phyloP scores from a whole-genome alignment of 192 early-diverging fungal genomes.

The Linnemannia exigua region DNA sequence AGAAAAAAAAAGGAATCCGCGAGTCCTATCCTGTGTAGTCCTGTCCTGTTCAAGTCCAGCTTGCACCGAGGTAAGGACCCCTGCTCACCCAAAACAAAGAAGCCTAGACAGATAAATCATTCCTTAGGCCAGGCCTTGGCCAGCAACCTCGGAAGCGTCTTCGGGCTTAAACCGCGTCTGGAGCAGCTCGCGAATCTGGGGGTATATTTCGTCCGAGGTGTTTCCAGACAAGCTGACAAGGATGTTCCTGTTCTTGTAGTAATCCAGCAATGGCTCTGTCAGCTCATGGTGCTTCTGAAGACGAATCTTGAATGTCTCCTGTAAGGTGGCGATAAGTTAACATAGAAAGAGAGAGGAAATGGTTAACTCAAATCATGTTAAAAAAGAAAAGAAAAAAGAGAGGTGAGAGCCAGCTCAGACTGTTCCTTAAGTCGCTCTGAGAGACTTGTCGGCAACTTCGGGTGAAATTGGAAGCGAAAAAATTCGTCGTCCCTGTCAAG shows the following conservation, averaged over 20 bases:
- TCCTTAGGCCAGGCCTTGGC: neutral
- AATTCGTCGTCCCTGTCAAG: neutral
- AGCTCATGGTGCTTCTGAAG: conserved; percentile 81
- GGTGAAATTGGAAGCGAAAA: conserved; percentile 8
- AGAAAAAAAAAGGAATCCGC: neutral
- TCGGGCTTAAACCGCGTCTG: conserved; percentile 50
- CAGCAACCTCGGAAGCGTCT: conserved; percentile 10
- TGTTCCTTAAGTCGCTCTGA: neutral
- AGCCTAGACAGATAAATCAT: neutral
- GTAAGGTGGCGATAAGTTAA: neutral
- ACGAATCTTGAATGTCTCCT: conserved; percentile 86
- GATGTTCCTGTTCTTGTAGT: conserved; percentile 76
- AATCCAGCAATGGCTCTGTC: conserved; percentile 89
- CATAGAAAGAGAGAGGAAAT: neutral
- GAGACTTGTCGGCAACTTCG: neutral
- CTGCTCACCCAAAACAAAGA: neutral
- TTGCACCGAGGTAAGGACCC: neutral
- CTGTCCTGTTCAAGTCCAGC: neutral
- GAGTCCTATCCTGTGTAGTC: neutral
- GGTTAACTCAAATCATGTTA: neutral
- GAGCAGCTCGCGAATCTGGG: conserved; percentile 72
- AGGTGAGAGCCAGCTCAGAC: neutral
- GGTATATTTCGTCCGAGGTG: conserved; percentile 95
- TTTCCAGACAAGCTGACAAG: conserved; percentile 79
- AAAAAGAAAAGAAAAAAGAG: neutral